Evolutionary conservation across 768 basidiomycete species (phyloP), one percentile per base, ranked within the genome.

Genomic region (Collybia sordida): DNA sequence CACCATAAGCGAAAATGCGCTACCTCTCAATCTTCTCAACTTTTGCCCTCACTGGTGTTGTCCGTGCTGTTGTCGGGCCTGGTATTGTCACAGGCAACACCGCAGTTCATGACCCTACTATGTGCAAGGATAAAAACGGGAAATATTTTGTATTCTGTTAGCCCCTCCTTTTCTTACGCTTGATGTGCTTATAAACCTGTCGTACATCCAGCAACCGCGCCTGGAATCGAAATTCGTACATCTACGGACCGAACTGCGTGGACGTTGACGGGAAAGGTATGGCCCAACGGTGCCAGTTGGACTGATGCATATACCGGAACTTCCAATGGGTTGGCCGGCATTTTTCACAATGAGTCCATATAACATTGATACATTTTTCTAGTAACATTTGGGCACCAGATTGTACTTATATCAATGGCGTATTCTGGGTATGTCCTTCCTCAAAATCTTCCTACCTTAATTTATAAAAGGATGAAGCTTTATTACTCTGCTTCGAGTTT

Each of bases 401-500:
- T 42, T 72, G 68, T 36, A 60, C 59, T 34, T 66, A 65, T 39
- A 35, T 59, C 39, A 62, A 68, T 25, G 61, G 62, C 17, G 45
- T 63, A 45, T 65, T 67, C 48, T 54, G 53, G 25, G 70, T 68
- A 31, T 56, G 57, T 45, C 11, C 75, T 31, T 14, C 11, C 9
- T 77, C 6, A 17, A 9, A 19, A 17, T 1, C 3, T 25, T 39
- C 34, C 38, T 1, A 53, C 8, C 15, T 15, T 15, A n/a, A 11
- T 25, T 54, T 42, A 19, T 42, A 18, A 15, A 36, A 24, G 15
- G 9, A 38, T 18, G 53, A 39, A 80, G 79, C 62, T 81, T 3
- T 81, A 79, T 61, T 81, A 80, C 55, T 64, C 79, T 4, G 80
- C 80, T 1, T 80, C 78, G 4, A 73, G 70, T 47, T 80, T 81